Conservation (phyloP, 768 basidiomycete genomes). For the Amanita pallidorosea region DNA sequence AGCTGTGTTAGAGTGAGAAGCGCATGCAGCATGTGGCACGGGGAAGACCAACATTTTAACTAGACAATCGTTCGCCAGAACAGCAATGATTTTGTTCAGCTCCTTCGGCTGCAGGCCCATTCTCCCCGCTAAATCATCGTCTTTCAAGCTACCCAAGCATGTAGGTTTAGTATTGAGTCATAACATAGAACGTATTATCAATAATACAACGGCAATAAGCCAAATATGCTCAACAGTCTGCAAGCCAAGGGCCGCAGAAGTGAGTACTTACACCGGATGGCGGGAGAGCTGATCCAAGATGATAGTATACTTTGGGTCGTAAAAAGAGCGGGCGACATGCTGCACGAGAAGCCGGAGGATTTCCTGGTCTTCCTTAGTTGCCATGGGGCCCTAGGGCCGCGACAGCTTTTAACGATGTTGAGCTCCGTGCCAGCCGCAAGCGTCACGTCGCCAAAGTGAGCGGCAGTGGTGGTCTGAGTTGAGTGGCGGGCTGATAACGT, state of each 20-base stretch:
- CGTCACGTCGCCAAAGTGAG: not conserved
- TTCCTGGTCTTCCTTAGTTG: constrained; percentile 73
- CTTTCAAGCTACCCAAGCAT: constrained; percentile 60
- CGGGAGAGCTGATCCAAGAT: constrained; percentile 90
- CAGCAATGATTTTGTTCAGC: constrained; percentile 80
- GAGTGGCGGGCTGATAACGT: constrained; percentile 1
- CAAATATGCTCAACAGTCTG: constrained; percentile 10
- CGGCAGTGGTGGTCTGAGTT: not conserved
- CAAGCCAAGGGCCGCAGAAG: constrained; percentile 10
- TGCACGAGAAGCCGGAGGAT: constrained; percentile 82
- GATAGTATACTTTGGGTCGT: constrained; percentile 85
- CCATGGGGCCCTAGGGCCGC: constrained; percentile 25
- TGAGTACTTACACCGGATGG: constrained; percentile 83
- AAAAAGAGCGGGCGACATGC: constrained; percentile 88
- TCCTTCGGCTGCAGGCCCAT: constrained; percentile 88
- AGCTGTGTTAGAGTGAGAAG: constrained; percentile 29
- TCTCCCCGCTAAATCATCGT: constrained; percentile 86
- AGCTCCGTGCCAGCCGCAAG: constrained; percentile 1
- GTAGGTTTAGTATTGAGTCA: constrained; percentile 10
- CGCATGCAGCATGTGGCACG: not conserved
- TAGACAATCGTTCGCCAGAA: constrained; percentile 66
- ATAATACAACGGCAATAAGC: constrained; percentile 13
- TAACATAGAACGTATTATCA: constrained; percentile 8
- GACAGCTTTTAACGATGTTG: not conserved
- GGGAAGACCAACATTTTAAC: constrained; percentile 54